phyloP scores from a whole-genome alignment of 176 grass and related monocot species.

The Triticum aestivum region DNA sequence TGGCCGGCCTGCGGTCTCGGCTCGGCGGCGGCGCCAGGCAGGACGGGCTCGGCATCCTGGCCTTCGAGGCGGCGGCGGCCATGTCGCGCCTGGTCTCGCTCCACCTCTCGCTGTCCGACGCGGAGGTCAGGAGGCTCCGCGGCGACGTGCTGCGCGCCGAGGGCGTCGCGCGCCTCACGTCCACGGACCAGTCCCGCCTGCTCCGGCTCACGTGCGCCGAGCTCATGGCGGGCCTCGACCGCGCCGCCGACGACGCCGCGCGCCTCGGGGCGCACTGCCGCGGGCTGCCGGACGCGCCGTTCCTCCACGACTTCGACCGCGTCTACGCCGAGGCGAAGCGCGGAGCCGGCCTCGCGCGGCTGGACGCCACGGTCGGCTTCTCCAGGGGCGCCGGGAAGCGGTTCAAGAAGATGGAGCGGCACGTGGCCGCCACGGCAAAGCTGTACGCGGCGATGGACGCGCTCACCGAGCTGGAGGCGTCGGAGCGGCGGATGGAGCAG shows the following conservation, averaged over 20 bases:
- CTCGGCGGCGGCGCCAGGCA: conserved; percentile 9
- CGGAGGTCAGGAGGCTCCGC: conserved; percentile 54
- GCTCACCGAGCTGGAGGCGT: conserved; percentile 67
- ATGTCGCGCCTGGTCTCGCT: conserved; percentile 81
- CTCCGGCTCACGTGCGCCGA: conserved; percentile 67
- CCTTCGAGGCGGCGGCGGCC: conserved; percentile 72
- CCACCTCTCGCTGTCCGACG: conserved; percentile 41
- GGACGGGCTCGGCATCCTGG: conserved; percentile 67
- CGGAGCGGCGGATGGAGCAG: conserved; percentile 61
- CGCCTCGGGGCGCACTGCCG: conserved; percentile 45
- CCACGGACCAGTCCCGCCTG: conserved; percentile 61
- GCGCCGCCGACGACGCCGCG: conserved; percentile 40
- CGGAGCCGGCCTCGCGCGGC: conserved; percentile 32
- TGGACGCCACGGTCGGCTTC: conserved; percentile 46
- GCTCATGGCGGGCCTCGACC: conserved; percentile 63
- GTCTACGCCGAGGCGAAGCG: conserved; percentile 63
- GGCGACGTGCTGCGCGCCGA: conserved; percentile 52
- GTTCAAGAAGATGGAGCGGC: conserved; percentile 70
- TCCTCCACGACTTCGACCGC: conserved; percentile 42
- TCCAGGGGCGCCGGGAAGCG: conserved; percentile 42
- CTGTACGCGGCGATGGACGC: conserved; percentile 80
- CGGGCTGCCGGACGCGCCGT: neutral
- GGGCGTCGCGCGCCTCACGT: conserved; percentile 66
- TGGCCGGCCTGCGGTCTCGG: conserved; percentile 47
- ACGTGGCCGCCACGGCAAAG: conserved; percentile 33